Evolutionary conservation across 257 asterid species (phyloP).

Genomic region (Nicotiana benthamiana): DNA sequence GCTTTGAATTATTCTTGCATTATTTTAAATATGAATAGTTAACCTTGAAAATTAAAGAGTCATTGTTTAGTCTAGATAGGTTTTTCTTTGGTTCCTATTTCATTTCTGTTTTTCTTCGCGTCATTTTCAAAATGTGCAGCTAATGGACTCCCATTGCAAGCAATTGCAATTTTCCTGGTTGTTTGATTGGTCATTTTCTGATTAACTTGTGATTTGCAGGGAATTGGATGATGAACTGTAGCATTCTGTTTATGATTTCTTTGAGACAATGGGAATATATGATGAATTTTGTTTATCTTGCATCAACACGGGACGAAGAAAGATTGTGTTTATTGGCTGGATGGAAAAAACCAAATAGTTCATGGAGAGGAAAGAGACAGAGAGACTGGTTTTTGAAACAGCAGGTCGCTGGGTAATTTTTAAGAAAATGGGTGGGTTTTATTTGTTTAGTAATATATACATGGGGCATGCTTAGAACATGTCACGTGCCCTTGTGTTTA

Average conservation of each 20-base stretch:
- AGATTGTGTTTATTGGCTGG: constrained; percentile 79
- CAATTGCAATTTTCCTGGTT: neutral
- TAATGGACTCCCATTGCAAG: neutral
- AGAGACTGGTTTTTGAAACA: too few species aligned
- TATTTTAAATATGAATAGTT: too few species aligned
- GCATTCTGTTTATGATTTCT: constrained; percentile 54
- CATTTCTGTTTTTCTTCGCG: neutral
- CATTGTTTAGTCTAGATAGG: neutral
- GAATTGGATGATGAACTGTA: constrained; percentile 71
- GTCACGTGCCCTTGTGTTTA: too few species aligned
- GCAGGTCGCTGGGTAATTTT: too few species aligned
- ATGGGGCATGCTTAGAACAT: too few species aligned
- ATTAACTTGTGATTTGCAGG: constrained; percentile 23
- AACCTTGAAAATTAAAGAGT: neutral
- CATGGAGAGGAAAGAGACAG: constrained; percentile 39
- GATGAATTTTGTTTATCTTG: constrained; percentile 58
- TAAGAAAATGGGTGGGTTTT: neutral
- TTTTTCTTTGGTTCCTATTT: neutral
- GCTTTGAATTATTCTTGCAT: neutral
- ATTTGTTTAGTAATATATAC: too few species aligned
- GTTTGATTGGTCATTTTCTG: neutral
- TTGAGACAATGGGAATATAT: constrained; percentile 62
- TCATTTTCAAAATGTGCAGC: neutral
- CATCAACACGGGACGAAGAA: constrained; percentile 57
- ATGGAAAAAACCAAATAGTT: constrained; percentile 48